Conservation (phyloP, 768 basidiomycete species). For the Kondoa malvinella region DNA sequence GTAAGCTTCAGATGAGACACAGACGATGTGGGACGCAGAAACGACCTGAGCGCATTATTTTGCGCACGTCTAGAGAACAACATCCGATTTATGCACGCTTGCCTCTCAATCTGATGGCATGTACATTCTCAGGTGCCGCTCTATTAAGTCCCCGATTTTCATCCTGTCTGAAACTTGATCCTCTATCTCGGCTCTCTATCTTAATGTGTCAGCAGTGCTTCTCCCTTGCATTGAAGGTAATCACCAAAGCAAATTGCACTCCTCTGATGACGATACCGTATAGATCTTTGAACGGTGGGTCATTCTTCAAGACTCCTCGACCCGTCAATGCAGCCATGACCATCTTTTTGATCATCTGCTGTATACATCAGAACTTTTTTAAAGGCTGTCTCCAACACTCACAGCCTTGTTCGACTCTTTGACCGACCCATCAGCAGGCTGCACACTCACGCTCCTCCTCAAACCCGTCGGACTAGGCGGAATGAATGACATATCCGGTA, state of each 20-base stretch:
- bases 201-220: neutral
- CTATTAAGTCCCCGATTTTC: neutral
- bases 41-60: too few relatives aligned
- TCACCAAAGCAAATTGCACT: slow-evolving; percentile 7
- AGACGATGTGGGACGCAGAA: too few relatives aligned
- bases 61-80: too few relatives aligned
- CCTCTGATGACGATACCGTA: neutral
- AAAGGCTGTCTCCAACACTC: neutral
- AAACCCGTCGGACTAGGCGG: neutral
- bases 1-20: too few relatives aligned
- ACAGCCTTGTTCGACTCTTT: neutral
- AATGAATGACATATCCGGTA: neutral
- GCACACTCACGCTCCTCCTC: neutral
- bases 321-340: neutral
- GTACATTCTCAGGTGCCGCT: slow-evolving; percentile 4
- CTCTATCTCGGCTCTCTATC: neutral
- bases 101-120: neutral
- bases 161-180: neutral
- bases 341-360: slow-evolving; percentile 5
- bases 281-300: neutral
- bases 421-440: neutral
- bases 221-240: neutral
- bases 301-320: neutral
- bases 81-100: too few relatives aligned
- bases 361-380: neutral